A percentile compares a stretch with the other conserved stretches of the same genome.
These are phyloP conservation scores for Talaromyces ruber DNA, from an alignment of 495 filamentous ascomycete species.

Conservation along the genomic window DNA sequence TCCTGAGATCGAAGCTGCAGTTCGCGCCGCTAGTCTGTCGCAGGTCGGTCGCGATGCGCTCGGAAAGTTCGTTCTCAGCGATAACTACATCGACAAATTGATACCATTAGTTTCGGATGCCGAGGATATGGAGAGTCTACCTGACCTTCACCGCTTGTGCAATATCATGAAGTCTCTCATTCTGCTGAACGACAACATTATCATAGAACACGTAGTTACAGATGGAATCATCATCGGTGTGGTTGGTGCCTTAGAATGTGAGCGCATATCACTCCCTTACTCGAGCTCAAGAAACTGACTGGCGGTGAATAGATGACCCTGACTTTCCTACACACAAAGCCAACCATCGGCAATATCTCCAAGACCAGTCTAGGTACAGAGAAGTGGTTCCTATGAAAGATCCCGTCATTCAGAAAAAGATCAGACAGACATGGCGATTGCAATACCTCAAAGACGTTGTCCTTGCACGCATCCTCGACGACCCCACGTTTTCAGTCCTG, in stretches of 20 bases:
- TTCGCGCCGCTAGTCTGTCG: conserved; percentile 66
- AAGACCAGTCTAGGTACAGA: conserved; percentile 82
- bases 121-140: conserved; percentile 80
- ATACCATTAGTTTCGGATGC: conserved; percentile 77
- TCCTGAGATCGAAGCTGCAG: conserved; percentile 69
- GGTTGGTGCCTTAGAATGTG: conserved; percentile 91
- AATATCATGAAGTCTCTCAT: conserved; percentile 97
- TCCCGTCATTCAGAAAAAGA: conserved; percentile 72
- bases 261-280: conserved; percentile 16
- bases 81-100: conserved; percentile 83
- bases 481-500: conserved; percentile 94
- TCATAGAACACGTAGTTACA: conserved; percentile 88
- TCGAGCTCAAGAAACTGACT: conserved; percentile 4
- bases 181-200: conserved; percentile 84
- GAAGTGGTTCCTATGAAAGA: conserved; percentile 93
- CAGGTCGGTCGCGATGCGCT: conserved; percentile 78
- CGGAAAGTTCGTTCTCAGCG: conserved; percentile 72
- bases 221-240: conserved; percentile 86
- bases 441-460: conserved; percentile 99
- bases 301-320: conserved; percentile 60
- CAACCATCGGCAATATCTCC: conserved; percentile 90
- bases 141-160: conserved; percentile 84
- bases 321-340: conserved; percentile 98
- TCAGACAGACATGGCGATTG: conserved; percentile 89
- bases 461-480: conserved; percentile 88